A percentile compares a stretch with the other conserved stretches of the same genome.
phyloP scores from a whole-genome alignment of 331 rosid species.

The Cydonia oblonga region DNA sequence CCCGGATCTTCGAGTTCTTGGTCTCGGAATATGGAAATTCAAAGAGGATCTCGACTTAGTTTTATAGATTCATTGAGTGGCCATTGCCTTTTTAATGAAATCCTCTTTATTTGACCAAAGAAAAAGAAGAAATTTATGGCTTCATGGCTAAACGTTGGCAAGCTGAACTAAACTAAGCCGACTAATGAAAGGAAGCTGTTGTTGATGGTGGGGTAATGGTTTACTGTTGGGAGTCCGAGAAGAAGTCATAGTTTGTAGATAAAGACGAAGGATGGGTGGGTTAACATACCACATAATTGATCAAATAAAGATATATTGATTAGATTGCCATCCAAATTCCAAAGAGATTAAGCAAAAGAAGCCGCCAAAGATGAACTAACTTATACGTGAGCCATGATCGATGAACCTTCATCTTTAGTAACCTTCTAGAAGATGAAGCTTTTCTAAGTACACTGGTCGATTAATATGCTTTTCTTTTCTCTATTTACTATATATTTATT shows the following conservation, averaged over 20 bases:
- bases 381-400: slow-evolving; percentile 12
- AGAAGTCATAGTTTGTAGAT: neutral
- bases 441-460: neutral
- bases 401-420: neutral
- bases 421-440: slow-evolving; percentile 12
- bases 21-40: too few species aligned
- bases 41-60: too few species aligned
- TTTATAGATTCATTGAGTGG: too few species aligned
- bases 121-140: too few species aligned
- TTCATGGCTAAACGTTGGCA: neutral
- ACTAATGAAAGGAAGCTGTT: neutral
- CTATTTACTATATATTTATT: too few species aligned
- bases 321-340: neutral
- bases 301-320: too few species aligned
- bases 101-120: too few species aligned
- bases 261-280: neutral
- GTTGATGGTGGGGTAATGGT: neutral
- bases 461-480: too few species aligned
- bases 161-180: neutral
- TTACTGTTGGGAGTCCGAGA: neutral
- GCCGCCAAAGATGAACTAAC: slow-evolving; percentile 9
- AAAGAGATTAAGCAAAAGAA: neutral
- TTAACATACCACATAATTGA: too few species aligned
- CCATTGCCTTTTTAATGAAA: too few species aligned
- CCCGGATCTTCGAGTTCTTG: too few species aligned